Conservation (phyloP, 371 early-diverging fungal genomes). For the Mucor lusitanicus region DNA sequence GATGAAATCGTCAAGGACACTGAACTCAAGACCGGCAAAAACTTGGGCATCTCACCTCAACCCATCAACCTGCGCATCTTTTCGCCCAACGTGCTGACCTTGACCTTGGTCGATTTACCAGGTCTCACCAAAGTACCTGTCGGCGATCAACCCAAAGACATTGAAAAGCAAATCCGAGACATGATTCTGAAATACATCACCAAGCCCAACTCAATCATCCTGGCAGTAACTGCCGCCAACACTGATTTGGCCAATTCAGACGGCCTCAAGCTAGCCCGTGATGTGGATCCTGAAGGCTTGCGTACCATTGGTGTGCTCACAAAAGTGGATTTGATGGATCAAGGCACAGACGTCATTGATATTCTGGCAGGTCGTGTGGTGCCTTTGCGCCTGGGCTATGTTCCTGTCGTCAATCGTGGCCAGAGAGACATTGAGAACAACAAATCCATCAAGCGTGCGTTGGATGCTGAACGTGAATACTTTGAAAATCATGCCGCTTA, state of each 20-base stretch:
- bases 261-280: conserved; percentile 94
- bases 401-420: conserved; percentile 96
- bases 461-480: conserved; percentile 89
- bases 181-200: conserved; percentile 96
- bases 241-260: conserved; percentile 99
- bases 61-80: conserved; percentile 97
- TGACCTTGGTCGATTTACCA: conserved; percentile 98
- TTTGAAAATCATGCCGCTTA: conserved; percentile 96
- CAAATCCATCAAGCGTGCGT: conserved; percentile 85
- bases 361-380: conserved; percentile 97
- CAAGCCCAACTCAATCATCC: conserved; percentile 95
- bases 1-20: conserved; percentile 94
- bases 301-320: conserved; percentile 99
- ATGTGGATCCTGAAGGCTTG: conserved; percentile 97
- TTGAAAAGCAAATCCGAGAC: conserved; percentile 96
- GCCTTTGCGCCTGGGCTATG: conserved; percentile 91
- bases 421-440: conserved; percentile 94
- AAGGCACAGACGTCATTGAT: conserved; percentile 99
- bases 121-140: conserved; percentile 97
- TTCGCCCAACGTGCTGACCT: conserved; percentile 94
- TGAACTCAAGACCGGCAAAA: conserved; percentile 90
- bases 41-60: conserved; percentile 86
- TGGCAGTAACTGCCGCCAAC: conserved; percentile 98
- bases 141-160: conserved; percentile 98
- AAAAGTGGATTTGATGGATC: conserved; percentile 99